Conservation (phyloP, 306 rosid species). For the Senna tora region DNA sequence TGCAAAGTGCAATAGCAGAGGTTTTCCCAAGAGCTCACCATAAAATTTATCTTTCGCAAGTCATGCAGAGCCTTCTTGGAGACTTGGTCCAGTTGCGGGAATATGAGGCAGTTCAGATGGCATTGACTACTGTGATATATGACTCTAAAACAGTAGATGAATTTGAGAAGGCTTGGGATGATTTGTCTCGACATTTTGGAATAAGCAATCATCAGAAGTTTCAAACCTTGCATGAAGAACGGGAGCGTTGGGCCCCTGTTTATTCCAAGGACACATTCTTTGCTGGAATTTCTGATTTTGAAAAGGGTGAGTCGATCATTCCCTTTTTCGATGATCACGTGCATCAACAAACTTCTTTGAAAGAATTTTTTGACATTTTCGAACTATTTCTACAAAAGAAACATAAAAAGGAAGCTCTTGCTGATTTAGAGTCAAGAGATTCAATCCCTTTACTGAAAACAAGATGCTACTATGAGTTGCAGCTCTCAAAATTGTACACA, state of each 20-base stretch:
- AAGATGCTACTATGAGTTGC: constrained; percentile 74
- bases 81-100: constrained; percentile 65
- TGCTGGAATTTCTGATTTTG: constrained; percentile 71
- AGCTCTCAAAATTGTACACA: constrained; percentile 77
- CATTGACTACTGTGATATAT: constrained; percentile 55
- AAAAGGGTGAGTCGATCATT: constrained; percentile 53
- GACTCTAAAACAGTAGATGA: constrained; percentile 72
- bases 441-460: constrained; percentile 63
- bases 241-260: constrained; percentile 87
- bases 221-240: constrained; percentile 62
- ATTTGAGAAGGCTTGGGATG: constrained; percentile 87
- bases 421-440: constrained; percentile 71
- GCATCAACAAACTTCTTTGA: constrained; percentile 73
- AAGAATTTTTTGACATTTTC: constrained; percentile 68
- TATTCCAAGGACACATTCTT: constrained; percentile 81
- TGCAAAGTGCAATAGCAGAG: constrained; percentile 80
- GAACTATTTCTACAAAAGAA: constrained; percentile 61
- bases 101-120: constrained; percentile 63
- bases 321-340: constrained; percentile 68
- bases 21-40: constrained; percentile 94
- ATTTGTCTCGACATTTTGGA: constrained; percentile 65
- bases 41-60: constrained; percentile 62
- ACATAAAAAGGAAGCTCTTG: constrained; percentile 63
- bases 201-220: constrained; percentile 62
- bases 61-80: constrained; percentile 73